Conservation (phyloP, 1,139 yeast species). For the Nakaseomyces glabratus region DNA sequence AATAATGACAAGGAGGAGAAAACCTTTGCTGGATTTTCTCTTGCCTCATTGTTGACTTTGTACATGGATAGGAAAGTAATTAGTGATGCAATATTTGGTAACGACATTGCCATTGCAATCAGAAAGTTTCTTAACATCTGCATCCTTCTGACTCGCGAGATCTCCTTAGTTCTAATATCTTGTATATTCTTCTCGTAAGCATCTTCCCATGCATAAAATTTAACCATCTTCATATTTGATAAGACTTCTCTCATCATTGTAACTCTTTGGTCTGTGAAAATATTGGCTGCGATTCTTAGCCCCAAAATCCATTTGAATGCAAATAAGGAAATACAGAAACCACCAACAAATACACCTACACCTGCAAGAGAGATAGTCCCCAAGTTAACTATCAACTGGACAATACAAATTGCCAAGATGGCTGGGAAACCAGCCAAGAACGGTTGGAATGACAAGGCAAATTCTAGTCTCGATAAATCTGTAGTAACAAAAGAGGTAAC, state of each 20-base stretch:
- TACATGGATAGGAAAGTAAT: conserved; percentile 65
- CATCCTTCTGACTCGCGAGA: conserved; percentile 40
- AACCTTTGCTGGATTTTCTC: conserved; percentile 54
- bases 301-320: conserved; percentile 37
- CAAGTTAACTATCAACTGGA: conserved; percentile 54
- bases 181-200: conserved; percentile 43
- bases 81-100: conserved; percentile 63
- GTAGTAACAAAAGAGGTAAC: conserved; percentile 71
- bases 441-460: conserved; percentile 66
- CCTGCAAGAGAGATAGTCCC: conserved; percentile 72
- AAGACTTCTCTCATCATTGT: conserved; percentile 44
- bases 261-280: conserved; percentile 44
- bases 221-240: conserved; percentile 44
- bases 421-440: conserved; percentile 54
- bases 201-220: conserved; percentile 52
- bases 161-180: conserved; percentile 40
- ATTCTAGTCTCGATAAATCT: conserved; percentile 70
- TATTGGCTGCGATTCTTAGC: conserved; percentile 39
- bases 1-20: conserved; percentile 75
- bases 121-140: conserved; percentile 50
- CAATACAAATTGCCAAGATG: conserved; percentile 52
- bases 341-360: conserved; percentile 42
- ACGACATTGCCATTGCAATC: conserved; percentile 48
- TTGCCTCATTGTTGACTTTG: conserved; percentile 39
- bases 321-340: conserved; percentile 27